phyloP scores from a whole-genome alignment of 2,329 filamentous ascomycete genomes.

The Pseudogymnoascus verrucosus region DNA sequence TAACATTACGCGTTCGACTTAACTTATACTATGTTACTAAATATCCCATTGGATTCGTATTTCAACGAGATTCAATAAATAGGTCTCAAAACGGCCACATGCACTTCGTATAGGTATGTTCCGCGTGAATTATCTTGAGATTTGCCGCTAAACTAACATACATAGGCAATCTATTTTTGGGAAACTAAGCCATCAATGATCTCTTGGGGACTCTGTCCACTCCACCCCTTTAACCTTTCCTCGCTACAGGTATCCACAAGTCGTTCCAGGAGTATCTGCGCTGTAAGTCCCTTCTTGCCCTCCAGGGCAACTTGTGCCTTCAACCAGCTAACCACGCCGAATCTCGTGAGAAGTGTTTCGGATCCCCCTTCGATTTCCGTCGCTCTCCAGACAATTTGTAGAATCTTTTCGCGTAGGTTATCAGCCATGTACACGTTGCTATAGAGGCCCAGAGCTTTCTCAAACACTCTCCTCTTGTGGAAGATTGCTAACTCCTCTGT shows the following conservation, averaged over 20 bases:
- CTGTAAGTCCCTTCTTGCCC: constrained; percentile 40
- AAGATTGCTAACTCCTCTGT: constrained; percentile 52
- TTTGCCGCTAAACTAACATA: constrained; percentile 3
- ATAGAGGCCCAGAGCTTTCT: constrained; percentile 64
- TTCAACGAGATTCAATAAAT: neutral
- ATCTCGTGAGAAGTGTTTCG: constrained; percentile 71
- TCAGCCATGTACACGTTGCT: constrained; percentile 53
- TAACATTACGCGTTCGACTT: neutral
- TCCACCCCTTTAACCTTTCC: constrained; percentile 60
- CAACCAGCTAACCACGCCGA: constrained; percentile 69
- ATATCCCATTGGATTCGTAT: neutral
- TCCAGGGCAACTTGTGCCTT: constrained; percentile 48
- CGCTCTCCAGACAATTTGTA: constrained; percentile 58
- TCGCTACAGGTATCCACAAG: constrained; percentile 60
- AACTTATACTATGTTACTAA: neutral
- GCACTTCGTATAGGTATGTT: neutral
- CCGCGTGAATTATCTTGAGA: neutral
- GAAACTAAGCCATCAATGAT: constrained; percentile 7
- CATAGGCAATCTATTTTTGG: constrained; percentile 1
- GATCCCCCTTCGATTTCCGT: constrained; percentile 63
- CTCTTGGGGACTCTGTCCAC: constrained; percentile 32
- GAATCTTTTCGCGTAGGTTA: constrained; percentile 50
- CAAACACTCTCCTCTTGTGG: constrained; percentile 59
- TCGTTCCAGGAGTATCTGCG: constrained; percentile 47
- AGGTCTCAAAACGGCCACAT: neutral